These are phyloP conservation scores for Pichia inconspicua DNA, from an alignment of 1,139 yeast genomes.

Conservation along the genomic window DNA sequence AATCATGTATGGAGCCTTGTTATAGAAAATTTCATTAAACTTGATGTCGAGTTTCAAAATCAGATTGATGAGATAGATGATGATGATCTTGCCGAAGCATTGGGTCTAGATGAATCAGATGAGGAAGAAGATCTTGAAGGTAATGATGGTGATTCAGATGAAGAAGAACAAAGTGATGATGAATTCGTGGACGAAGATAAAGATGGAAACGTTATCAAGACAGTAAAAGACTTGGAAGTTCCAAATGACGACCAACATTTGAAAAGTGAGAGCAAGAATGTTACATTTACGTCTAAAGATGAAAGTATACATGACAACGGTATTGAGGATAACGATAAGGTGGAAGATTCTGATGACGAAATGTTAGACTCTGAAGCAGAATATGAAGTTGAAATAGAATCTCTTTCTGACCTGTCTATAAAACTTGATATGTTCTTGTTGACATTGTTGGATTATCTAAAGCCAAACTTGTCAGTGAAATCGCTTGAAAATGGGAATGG, in stretches of 20 bases:
- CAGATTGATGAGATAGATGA: constrained; percentile 82
- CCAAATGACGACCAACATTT: constrained; percentile 23
- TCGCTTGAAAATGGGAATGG: constrained; percentile 56
- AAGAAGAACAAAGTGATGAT: constrained; percentile 26
- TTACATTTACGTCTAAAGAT: constrained; percentile 1
- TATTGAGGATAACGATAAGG: constrained; percentile 22
- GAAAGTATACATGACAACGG: constrained; percentile 21
- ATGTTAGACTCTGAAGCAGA: constrained; percentile 26
- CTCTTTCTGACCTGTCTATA: constrained; percentile 48
- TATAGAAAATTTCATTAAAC: constrained; percentile 70
- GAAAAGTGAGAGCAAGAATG: constrained; percentile 8
- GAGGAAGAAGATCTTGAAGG: constrained; percentile 12
- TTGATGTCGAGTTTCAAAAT: constrained; percentile 91
- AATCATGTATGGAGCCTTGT: constrained; percentile 73
- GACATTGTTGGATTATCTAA: constrained; percentile 45
- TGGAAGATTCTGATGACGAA: constrained; percentile 26
- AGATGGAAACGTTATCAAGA: constrained; percentile 26
- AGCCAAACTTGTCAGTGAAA: constrained; percentile 42
- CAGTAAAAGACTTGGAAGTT: constrained; percentile 22
- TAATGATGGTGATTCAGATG: constrained; percentile 25
- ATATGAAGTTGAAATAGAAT: constrained; percentile 39
- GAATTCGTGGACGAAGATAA: constrained; percentile 28
- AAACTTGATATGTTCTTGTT: constrained; percentile 67
- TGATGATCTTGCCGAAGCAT: constrained; percentile 51
- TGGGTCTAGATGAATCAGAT: constrained; percentile 43